Conservation (phyloP, 2,329 filamentous ascomycete species). For the Sporothrix phasma region DNA sequence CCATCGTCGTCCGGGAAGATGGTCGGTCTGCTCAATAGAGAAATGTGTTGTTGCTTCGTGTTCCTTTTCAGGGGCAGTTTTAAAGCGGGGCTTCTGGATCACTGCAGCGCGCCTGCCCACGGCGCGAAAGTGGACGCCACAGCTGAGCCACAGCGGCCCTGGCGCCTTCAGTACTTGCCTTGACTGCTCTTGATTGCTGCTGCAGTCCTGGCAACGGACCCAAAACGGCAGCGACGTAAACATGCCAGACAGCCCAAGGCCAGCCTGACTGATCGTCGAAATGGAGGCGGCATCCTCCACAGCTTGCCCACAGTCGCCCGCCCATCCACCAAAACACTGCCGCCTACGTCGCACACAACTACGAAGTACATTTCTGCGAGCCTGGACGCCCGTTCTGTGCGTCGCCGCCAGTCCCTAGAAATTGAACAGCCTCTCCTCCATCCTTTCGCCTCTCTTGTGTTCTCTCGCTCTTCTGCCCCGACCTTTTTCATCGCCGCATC, state of each 20-base stretch:
- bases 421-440: not conserved
- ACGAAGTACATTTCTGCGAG: not conserved
- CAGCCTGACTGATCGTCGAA: not conserved
- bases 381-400: not conserved
- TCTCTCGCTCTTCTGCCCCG: not conserved
- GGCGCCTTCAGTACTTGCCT: not conserved
- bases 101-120: not conserved
- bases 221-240: conserved; percentile 19
- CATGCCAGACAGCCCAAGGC: conserved; percentile 10
- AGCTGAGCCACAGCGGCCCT: conserved; percentile 4
- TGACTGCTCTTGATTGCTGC: not conserved
- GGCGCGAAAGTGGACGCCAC: not conserved
- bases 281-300: not conserved
- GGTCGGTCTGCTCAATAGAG: not conserved
- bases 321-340: not conserved
- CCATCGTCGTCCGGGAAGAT: too few relatives aligned
- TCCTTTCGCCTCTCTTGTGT: not conserved
- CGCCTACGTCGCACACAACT: not conserved
- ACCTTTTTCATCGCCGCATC: not conserved
- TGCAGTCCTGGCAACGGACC: conserved; percentile 18
- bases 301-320: not conserved
- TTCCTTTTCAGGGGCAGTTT: not conserved
- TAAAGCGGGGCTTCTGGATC: not conserved
- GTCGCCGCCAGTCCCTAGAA: not conserved
- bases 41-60: not conserved